Evolutionary conservation across 2,329 filamentous ascomycete genomes (phyloP).

Genomic region (Rhynchosporium agropyri): DNA sequence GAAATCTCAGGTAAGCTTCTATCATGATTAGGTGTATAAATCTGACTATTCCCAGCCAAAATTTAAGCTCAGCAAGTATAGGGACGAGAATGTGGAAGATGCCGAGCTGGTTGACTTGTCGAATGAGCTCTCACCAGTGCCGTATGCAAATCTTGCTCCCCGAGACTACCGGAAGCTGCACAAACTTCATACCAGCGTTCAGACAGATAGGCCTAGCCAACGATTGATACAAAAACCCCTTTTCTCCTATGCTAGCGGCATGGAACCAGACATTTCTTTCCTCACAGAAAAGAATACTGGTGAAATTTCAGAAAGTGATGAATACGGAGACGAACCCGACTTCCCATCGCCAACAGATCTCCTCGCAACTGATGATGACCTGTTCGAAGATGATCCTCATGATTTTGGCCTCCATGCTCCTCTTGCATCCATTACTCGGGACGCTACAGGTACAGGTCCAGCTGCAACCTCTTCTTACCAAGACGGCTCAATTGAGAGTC

Average conservation of each 20-base stretch:
- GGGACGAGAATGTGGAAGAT: constrained; percentile 19
- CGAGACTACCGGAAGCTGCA: constrained; percentile 39
- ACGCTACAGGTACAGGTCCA: neutral
- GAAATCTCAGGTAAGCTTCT: constrained; percentile 4
- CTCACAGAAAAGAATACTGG: constrained; percentile 14
- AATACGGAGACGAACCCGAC: constrained; percentile 40
- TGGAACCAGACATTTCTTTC: constrained; percentile 33
- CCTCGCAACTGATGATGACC: constrained; percentile 25
- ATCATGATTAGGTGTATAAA: neutral
- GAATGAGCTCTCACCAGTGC: constrained; percentile 23
- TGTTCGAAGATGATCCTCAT: constrained; percentile 1
- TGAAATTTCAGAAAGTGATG: neutral
- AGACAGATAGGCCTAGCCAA: constrained; percentile 31
- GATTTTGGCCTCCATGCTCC: neutral
- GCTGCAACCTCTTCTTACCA: neutral
- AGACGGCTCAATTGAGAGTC: constrained; percentile 26
- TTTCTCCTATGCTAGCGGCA: constrained; percentile 36
- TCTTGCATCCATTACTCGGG: neutral
- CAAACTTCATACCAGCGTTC: constrained; percentile 39
- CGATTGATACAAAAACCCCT: constrained; percentile 37
- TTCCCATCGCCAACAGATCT: constrained; percentile 45
- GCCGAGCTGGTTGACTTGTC: constrained; percentile 41
- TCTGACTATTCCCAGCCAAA: constrained; percentile 17
- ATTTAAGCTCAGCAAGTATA: constrained; percentile 17
- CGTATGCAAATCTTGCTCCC: constrained; percentile 33